A percentile compares a stretch with the other conserved stretches of the same genome.
phyloP scores from a whole-genome alignment of 306 rosid species.

The Purshia tridentata region DNA sequence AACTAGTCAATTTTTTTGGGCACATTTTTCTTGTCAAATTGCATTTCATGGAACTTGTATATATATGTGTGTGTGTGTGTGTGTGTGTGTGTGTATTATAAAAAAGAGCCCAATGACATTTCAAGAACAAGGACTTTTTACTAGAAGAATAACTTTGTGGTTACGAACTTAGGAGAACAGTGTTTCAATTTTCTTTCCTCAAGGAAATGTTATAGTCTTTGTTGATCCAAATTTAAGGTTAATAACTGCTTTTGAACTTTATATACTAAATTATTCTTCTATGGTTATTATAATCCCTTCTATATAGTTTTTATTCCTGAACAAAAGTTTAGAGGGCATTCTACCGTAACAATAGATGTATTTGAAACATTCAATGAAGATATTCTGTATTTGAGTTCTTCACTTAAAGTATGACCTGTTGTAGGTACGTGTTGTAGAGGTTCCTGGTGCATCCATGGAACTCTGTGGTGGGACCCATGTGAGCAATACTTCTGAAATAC shows the following conservation, averaged over 20 bases:
- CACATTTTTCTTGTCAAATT: neutral
- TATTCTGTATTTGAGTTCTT: neutral
- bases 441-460: constrained; percentile 95
- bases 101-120: too few relatives aligned
- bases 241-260: neutral
- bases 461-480: constrained; percentile 99
- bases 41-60: neutral
- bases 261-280: neutral
- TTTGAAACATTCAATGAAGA: neutral
- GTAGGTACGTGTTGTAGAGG: constrained; percentile 96
- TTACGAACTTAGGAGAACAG: too few relatives aligned
- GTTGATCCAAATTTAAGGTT: too few relatives aligned
- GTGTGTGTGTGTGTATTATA: too few relatives aligned
- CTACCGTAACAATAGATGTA: neutral
- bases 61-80: too few relatives aligned
- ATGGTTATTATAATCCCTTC: neutral
- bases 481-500: constrained; percentile 82
- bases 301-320: neutral
- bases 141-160: neutral
- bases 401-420: constrained; percentile 30
- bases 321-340: constrained; percentile 1
- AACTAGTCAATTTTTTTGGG: neutral
- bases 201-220: too few relatives aligned
- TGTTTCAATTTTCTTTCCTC: too few relatives aligned
- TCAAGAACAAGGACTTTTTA: too few relatives aligned